These are phyloP conservation scores for Crepidotus sp. DNA, from an alignment of 1,284 basidiomycete genomes.

Conservation along the genomic window DNA sequence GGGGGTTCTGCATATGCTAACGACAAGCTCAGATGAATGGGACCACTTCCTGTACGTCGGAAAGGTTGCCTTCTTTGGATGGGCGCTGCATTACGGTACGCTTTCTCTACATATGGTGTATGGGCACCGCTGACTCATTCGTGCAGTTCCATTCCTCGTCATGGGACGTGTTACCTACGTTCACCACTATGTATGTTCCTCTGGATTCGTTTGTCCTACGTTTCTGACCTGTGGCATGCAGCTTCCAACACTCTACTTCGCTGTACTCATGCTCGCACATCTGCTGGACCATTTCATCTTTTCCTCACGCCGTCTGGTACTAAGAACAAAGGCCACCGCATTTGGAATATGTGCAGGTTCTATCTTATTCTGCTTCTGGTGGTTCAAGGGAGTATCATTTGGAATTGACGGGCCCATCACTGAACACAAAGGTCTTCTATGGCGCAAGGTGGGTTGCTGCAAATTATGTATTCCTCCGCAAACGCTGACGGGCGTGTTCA, in stretches of 20 bases:
- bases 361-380: slow-evolving; percentile 84
- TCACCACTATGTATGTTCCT: slow-evolving; percentile 70
- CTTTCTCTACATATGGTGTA: slow-evolving; percentile 14
- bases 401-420: slow-evolving; percentile 82
- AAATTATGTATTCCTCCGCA: not conserved
- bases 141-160: slow-evolving; percentile 83
- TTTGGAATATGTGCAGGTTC: slow-evolving; percentile 56
- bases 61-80: slow-evolving; percentile 87
- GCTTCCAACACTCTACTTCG: slow-evolving; percentile 94
- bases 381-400: slow-evolving; percentile 85
- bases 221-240: slow-evolving; percentile 22
- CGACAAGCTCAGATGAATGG: slow-evolving; percentile 59
- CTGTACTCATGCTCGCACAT: slow-evolving; percentile 87
- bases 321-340: slow-evolving; percentile 58
- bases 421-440: slow-evolving; percentile 69
- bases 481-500: slow-evolving; percentile 1
- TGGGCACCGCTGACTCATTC: slow-evolving; percentile 3
- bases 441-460: slow-evolving; percentile 65
- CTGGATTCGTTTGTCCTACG: not conserved
- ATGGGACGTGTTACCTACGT: slow-evolving; percentile 93
- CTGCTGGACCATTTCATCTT: slow-evolving; percentile 91
- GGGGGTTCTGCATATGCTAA: slow-evolving; percentile 11
- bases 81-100: slow-evolving; percentile 85
- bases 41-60: slow-evolving; percentile 90
- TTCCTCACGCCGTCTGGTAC: slow-evolving; percentile 54